Evolutionary conservation across 148 eudicot species (phyloP).

Genomic region (Rhododendron kiyosumense): DNA sequence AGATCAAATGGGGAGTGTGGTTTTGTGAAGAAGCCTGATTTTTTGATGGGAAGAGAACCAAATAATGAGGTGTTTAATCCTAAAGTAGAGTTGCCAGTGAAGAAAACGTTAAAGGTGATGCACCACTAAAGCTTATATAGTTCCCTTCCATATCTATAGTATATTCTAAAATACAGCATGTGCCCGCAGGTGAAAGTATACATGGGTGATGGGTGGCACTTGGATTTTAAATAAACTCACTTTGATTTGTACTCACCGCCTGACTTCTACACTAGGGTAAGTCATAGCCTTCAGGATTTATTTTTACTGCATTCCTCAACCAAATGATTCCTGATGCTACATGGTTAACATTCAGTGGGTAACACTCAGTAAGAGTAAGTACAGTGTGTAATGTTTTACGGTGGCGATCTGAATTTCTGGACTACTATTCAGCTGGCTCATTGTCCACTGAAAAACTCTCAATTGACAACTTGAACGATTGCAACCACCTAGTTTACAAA

Average conservation of each 20-base stretch:
- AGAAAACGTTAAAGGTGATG: constrained; percentile 58
- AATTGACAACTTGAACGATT: too few species aligned
- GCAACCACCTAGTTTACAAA: neutral
- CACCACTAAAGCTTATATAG: neutral
- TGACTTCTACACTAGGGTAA: constrained; percentile 79
- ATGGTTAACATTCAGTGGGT: neutral
- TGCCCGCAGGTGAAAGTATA: constrained; percentile 64
- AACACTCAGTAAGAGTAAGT: neutral
- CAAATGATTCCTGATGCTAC: neutral
- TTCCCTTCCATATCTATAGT: neutral
- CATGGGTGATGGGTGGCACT: constrained; percentile 87
- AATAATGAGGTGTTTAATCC: constrained; percentile 57
- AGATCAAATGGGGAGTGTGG: constrained; percentile 81
- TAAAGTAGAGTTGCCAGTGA: constrained; percentile 42
- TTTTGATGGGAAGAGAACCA: constrained; percentile 36
- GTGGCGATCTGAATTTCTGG: neutral
- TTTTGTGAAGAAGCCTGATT: constrained; percentile 73
- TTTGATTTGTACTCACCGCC: constrained; percentile 82
- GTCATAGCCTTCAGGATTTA: neutral
- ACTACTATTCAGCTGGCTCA: neutral
- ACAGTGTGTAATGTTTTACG: neutral
- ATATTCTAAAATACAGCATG: neutral
- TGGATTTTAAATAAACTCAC: constrained; percentile 78
- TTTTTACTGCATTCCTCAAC: neutral
- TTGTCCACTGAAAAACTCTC: neutral